Percentiles rank a stretch among this genome's conserved stretches.
phyloP scores from a whole-genome alignment of 441 rosid genomes.

The Metrosideros polymorpha region DNA sequence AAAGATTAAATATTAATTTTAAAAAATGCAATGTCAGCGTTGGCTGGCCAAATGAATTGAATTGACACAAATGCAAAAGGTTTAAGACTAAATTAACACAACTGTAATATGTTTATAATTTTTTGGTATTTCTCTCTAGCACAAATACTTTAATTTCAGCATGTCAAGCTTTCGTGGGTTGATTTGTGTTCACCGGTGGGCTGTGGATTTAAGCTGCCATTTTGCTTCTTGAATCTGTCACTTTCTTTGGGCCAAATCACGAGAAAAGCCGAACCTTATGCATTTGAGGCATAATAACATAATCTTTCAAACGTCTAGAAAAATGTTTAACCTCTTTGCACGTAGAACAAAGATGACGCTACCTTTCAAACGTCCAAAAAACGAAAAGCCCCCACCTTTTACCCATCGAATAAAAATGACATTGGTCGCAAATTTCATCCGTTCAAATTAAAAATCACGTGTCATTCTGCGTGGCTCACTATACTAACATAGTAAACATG shows the following conservation, averaged over 20 bases:
- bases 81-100: too few relatives aligned
- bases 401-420: neutral
- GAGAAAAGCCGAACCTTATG: neutral
- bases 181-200: neutral
- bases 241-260: neutral
- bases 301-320: neutral
- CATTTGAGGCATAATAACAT: rapidly evolving
- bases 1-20: too few relatives aligned
- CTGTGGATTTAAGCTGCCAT: neutral
- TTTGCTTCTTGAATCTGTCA: neutral
- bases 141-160: too few relatives aligned
- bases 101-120: too few relatives aligned
- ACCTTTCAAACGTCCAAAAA: neutral
- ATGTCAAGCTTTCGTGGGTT: neutral
- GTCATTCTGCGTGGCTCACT: rapidly evolving
- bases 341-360: neutral
- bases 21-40: too few relatives aligned
- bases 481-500: rapidly evolving
- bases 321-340: neutral
- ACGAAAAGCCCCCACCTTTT: neutral
- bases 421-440: neutral
- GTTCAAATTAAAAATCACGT: neutral
- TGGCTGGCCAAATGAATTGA: too few relatives aligned
- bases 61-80: too few relatives aligned
- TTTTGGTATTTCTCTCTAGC: too few relatives aligned